Evolutionary conservation across 148 eudicot genomes (phyloP), one percentile per base, ranked within the genome.

Genomic region (Pouteria glomerata): DNA sequence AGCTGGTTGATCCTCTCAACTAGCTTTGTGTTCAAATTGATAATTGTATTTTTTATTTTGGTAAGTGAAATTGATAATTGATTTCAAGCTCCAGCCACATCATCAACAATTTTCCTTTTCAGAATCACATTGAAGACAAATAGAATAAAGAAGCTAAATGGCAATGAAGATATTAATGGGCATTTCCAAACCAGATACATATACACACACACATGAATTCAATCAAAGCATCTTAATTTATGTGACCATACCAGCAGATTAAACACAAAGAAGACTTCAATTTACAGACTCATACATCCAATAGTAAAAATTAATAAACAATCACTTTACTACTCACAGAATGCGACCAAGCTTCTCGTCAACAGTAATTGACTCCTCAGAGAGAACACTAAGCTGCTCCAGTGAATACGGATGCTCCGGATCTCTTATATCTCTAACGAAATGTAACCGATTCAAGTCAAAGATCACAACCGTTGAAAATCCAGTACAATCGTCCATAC

Each of bases 331-430:
- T 14, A 83, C 97, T 79, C 39, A 93, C 96, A 90, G 58, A 55
- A 93, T 93, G 59, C 96, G 91, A 44, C 84, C 85, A 72, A 88
- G 91, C 77, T 84, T 81, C 76, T 86, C 86, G n/a, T 93, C 98
- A 44, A 93, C 92, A 11, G 86, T 66, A 48, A 93, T 81, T 19
- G 96, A 93, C 48, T 93, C 96, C 68, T 90, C 87, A 18, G 93
- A 88, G 45, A 92, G 89, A 82, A 90, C 96, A 78, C 91, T 86
- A 29, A 93, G 96, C 86, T 90, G 96, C 82, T 93, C 98, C 76
- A 93, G 73, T 2, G 96, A 90, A 74, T 92, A 92, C 2, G 97
- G 93, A 58, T 92, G 96, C 87, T 92, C 97, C 53, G 93, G 96
- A 92, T 92, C 97, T 61, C 91, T 80, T 69, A 90, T 92, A 81